phyloP scores from a whole-genome alignment of 1,284 basidiomycete genomes.

The Apiotrichum brassicae region DNA sequence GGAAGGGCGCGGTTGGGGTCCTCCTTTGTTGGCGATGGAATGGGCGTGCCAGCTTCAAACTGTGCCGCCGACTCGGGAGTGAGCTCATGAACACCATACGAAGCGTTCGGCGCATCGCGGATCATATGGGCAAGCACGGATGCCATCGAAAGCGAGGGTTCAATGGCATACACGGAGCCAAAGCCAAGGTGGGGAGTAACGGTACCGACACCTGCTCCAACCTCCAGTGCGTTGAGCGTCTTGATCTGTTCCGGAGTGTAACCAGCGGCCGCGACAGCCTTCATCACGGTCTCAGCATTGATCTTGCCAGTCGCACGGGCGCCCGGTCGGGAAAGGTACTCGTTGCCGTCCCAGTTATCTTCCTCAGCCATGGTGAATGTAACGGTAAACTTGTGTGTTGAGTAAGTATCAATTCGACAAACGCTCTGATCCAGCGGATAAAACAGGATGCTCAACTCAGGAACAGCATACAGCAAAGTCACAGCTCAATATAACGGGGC shows the following conservation, averaged over 20 bases:
- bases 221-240: constrained; percentile 27
- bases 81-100: constrained; percentile 19
- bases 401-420: too few species aligned
- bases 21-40: constrained; percentile 18
- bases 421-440: too few species aligned
- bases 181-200: constrained; percentile 32
- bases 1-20: constrained; percentile 14
- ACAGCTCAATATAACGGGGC: too few species aligned
- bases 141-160: constrained; percentile 33
- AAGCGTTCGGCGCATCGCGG: constrained; percentile 3
- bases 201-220: constrained; percentile 34
- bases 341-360: constrained; percentile 26
- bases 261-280: constrained; percentile 18
- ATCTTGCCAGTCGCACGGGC: constrained; percentile 11
- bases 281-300: constrained; percentile 18
- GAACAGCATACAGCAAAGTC: too few species aligned
- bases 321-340: constrained; percentile 28
- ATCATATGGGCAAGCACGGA: constrained; percentile 12
- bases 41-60: constrained; percentile 9
- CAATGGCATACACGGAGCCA: constrained; percentile 29
- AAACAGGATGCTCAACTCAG: too few species aligned
- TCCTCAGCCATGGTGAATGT: constrained; percentile 15
- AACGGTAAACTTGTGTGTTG: too few species aligned
- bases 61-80: constrained; percentile 10
- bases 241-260: constrained; percentile 1